Evolutionary conservation across 164 flowering plant species (phyloP).

Genomic region (Nymphaea colorata): DNA sequence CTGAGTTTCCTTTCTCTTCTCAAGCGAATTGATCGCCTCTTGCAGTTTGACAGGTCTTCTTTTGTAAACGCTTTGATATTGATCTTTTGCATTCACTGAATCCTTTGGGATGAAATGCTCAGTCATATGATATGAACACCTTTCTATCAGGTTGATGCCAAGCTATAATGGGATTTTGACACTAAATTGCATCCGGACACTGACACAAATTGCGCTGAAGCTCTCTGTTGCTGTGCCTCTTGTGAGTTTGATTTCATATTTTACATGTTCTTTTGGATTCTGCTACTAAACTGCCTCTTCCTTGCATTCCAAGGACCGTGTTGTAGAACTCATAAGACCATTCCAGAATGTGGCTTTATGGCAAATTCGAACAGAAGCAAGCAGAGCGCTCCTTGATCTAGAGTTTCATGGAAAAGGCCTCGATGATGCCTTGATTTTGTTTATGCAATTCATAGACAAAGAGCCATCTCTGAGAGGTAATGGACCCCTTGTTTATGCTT

Average conservation of each 20-base stretch:
- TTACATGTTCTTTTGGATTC: neutral
- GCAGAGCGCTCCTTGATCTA: conserved; percentile 78
- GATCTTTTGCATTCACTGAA: neutral
- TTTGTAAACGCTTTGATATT: neutral
- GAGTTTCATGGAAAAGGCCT: conserved; percentile 64
- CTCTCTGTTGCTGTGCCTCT: conserved; percentile 60
- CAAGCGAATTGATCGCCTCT: conserved; percentile 79
- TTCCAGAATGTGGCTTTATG: conserved; percentile 45
- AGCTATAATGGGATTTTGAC: conserved; percentile 91
- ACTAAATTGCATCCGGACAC: conserved; percentile 73
- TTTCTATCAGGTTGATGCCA: conserved; percentile 71
- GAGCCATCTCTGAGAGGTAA: conserved; percentile 69
- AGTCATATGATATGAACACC: too few relatives aligned
- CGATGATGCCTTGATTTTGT: conserved; percentile 59
- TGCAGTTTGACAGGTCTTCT: conserved; percentile 88
- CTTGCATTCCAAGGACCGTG: conserved; percentile 44
- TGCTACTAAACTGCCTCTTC: neutral
- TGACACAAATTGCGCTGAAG: conserved; percentile 71
- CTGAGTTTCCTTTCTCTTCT: conserved; percentile 63
- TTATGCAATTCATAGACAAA: conserved; percentile 45
- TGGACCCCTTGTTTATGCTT: neutral
- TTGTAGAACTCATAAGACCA: conserved; percentile 60
- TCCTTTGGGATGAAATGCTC: too few relatives aligned
- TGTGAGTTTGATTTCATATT: conserved; percentile 26
- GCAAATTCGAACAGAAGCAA: conserved; percentile 85